Percentiles rank a stretch among this genome's conserved stretches.
These are phyloP conservation scores for Yarrowia galli DNA, from an alignment of 1,139 yeast species.

Conservation along the genomic window DNA sequence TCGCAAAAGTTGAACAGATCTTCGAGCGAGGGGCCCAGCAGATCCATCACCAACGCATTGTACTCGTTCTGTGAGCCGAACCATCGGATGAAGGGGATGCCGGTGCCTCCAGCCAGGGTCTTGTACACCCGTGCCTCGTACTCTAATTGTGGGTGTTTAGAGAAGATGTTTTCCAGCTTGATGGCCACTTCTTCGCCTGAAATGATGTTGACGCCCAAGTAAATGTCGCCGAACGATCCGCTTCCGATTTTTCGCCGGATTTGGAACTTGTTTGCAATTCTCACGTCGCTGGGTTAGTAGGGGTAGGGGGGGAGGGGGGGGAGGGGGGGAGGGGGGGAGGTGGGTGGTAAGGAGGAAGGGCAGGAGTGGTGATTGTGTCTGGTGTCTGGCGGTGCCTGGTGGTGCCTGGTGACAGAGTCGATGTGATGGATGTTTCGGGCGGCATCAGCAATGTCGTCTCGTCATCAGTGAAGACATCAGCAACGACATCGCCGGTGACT, in stretches of 20 bases:
- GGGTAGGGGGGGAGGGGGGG: too few relatives aligned
- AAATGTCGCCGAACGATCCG: slow-evolving; percentile 97
- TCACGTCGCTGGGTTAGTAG: slow-evolving; percentile 59
- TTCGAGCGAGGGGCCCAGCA: slow-evolving; percentile 93
- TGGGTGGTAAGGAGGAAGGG: too few relatives aligned
- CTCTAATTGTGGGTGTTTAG: slow-evolving; percentile 96
- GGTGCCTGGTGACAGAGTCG: too few relatives aligned
- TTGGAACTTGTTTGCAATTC: slow-evolving; percentile 94
- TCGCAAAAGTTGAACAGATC: slow-evolving; percentile 96
- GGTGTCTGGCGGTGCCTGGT: too few relatives aligned
- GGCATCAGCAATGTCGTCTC: not conserved
- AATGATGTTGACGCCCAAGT: slow-evolving; percentile 88
- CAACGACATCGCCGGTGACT: too few relatives aligned
- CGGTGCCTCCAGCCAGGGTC: slow-evolving; percentile 95
- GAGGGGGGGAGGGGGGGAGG: too few relatives aligned
- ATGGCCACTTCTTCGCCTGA: slow-evolving; percentile 98
- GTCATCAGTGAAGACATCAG: not conserved
- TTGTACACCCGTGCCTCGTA: slow-evolving; percentile 96
- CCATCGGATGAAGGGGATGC: slow-evolving; percentile 97
- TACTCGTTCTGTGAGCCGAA: slow-evolving; percentile 96
- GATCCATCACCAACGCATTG: slow-evolving; percentile 95
- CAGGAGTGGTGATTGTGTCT: too few relatives aligned
- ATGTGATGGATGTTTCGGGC: too few relatives aligned
- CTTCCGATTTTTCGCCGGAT: slow-evolving; percentile 96
- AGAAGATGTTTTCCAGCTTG: slow-evolving; percentile 86